Evolutionary conservation across 179 eudicot genomes (phyloP), one percentile per base, ranked within the genome.

Genomic region (Silene noctiflora): DNA sequence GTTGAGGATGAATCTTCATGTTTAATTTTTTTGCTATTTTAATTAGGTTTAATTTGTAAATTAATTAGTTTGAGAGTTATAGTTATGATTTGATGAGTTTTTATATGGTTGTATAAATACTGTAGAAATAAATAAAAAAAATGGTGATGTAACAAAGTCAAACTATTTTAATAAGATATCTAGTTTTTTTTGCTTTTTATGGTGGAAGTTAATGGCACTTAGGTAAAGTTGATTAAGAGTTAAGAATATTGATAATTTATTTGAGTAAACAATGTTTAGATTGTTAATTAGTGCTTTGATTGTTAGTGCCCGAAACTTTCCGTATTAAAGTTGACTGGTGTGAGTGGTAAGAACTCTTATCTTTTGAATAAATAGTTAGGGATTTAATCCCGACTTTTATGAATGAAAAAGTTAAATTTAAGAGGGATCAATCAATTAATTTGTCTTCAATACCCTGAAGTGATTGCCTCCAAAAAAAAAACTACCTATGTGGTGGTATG

Each of bases 1-100:
- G 74, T 71, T 71, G 74, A 22, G 74, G 74, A 71, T 71, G 74
- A 27, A 71, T 71, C 62, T 71, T 71, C 74, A 71, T 71, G n/a
- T 53, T 71, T 46, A 33, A 33, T 69, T 14, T 46, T 21, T 51
- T 12, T n/a, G 29, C 35, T 69, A 22, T 51, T 51, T 51, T 51
- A 51, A n/a, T n/a, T n/a, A n/a, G n/a, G n/a, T 51, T n/a, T 51
- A 0, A 16, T 53, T 53, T 53, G 59, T 14, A 17, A 53, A 20
- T 53, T 53, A 53, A 51, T 53, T 24, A 24, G 29, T 63, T 21
- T 25, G 35, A 24, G 35, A 63, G 33, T 63, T 63, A 27, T 29
- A 24, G 5, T 62, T 24, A 62, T 22, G 12, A 27, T 16, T 63
- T 63, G 67, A 63, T 63, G 29, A 10, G 31, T 0, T 24, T 63